Conservation (phyloP, 2,329 filamentous ascomycete species). For the Colletotrichum sp. region DNA sequence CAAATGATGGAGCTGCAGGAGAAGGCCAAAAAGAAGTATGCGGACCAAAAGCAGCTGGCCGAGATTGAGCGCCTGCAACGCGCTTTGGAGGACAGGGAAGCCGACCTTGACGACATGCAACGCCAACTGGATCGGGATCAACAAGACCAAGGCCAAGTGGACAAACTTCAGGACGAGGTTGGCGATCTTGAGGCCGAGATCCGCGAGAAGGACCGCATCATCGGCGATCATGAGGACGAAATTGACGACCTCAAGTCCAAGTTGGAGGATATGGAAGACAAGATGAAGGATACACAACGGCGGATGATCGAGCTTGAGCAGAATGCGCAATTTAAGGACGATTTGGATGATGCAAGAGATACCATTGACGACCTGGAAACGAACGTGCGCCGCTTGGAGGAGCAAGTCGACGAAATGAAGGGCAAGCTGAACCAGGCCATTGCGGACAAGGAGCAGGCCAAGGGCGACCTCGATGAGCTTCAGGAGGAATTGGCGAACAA, state of each 20-base stretch:
- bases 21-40: slow-evolving; percentile 77
- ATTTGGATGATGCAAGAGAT: slow-evolving; percentile 61
- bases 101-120: slow-evolving; percentile 65
- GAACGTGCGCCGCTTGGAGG: slow-evolving; percentile 56
- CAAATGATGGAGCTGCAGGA: slow-evolving; percentile 86
- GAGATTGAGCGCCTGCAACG: slow-evolving; percentile 65
- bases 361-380: slow-evolving; percentile 65
- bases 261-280: slow-evolving; percentile 58
- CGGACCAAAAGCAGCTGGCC: slow-evolving; percentile 70
- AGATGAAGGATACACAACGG: slow-evolving; percentile 60
- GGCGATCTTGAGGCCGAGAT: slow-evolving; percentile 78
- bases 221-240: slow-evolving; percentile 79
- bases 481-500: slow-evolving; percentile 83
- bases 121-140: slow-evolving; percentile 63
- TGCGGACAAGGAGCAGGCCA: slow-evolving; percentile 60
- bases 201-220: slow-evolving; percentile 74
- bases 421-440: slow-evolving; percentile 59
- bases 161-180: slow-evolving; percentile 75
- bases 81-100: slow-evolving; percentile 62
- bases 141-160: slow-evolving; percentile 62
- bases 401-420: slow-evolving; percentile 59
- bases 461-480: slow-evolving; percentile 67
- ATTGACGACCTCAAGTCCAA: slow-evolving; percentile 69
- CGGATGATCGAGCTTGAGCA: slow-evolving; percentile 61
- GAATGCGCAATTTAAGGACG: slow-evolving; percentile 55